Conservation (phyloP, 441 rosid species). For the Breynia disticha region DNA sequence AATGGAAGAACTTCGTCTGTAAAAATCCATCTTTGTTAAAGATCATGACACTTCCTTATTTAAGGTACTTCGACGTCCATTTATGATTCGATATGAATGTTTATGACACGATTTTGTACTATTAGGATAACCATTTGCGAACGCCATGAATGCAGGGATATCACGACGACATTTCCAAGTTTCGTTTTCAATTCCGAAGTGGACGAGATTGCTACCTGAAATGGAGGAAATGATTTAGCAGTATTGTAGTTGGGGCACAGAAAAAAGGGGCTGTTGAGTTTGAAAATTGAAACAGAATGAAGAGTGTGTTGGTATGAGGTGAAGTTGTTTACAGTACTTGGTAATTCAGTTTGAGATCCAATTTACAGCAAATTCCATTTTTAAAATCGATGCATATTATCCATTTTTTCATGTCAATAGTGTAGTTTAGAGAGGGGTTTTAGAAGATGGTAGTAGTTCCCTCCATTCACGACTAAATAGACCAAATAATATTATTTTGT, state of each 20-base stretch:
- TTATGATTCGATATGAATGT: too few relatives aligned
- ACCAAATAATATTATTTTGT: too few relatives aligned
- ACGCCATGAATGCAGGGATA: slow-evolving; percentile 53
- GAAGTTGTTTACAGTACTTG: too few relatives aligned
- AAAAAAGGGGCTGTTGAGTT: neutral
- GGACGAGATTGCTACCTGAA: slow-evolving; percentile 61
- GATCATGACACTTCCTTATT: slow-evolving; percentile 90
- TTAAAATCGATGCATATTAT: too few relatives aligned
- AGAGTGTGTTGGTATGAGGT: neutral
- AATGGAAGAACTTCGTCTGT: slow-evolving; percentile 74
- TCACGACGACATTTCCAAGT: slow-evolving; percentile 92
- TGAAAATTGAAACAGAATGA: neutral
- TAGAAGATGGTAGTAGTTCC: too few relatives aligned
- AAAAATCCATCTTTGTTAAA: slow-evolving; percentile 79
- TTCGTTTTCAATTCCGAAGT: slow-evolving; percentile 86
- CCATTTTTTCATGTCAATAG: too few relatives aligned
- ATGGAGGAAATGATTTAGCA: neutral
- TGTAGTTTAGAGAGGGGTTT: too few relatives aligned
- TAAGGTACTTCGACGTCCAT: slow-evolving; percentile 35
- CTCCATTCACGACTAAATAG: too few relatives aligned
- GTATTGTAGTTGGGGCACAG: neutral
- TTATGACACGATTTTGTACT: too few relatives aligned
- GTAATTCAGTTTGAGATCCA: too few relatives aligned
- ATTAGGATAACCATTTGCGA: neutral
- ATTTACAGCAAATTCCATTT: too few relatives aligned